Evolutionary conservation across 1,284 basidiomycete genomes (phyloP).

Genomic region (Ceratobasidium papillatum): DNA sequence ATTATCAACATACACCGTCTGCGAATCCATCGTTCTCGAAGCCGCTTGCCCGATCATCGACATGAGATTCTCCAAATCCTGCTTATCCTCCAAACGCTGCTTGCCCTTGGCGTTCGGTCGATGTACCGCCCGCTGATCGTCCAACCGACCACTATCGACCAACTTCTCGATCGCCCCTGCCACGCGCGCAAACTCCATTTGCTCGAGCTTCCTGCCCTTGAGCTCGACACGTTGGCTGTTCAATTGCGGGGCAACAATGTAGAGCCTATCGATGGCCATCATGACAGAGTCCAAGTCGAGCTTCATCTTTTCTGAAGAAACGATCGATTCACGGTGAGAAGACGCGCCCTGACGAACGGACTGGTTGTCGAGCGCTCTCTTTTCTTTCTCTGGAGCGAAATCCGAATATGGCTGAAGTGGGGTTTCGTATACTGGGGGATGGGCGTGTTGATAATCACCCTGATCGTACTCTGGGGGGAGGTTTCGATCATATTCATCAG

Average conservation of each 20-base stretch:
- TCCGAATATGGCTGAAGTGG: constrained; percentile 15
- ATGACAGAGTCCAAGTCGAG: constrained; percentile 84
- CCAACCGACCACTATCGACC: constrained; percentile 48
- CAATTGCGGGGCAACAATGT: constrained; percentile 82
- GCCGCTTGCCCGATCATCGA: constrained; percentile 77
- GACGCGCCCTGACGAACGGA: constrained; percentile 19
- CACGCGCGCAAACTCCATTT: constrained; percentile 69
- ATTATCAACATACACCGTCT: constrained; percentile 66
- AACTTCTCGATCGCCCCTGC: constrained; percentile 45
- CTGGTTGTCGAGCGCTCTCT: constrained; percentile 19
- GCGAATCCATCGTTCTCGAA: constrained; percentile 69
- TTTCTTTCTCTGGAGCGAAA: constrained; percentile 19
- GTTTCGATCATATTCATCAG: constrained; percentile 37
- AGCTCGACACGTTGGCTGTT: constrained; percentile 88
- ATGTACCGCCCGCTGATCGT: constrained; percentile 49
- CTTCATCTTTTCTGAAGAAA: constrained; percentile 68
- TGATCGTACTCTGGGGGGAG: constrained; percentile 74
- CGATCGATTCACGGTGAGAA: constrained; percentile 30
- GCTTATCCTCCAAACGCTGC: constrained; percentile 43
- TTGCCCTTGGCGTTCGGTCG: constrained; percentile 39
- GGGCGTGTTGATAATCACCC: constrained; percentile 57
- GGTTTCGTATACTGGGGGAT: constrained; percentile 67
- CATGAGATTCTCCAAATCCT: constrained; percentile 74
- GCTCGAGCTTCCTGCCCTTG: constrained; percentile 67
- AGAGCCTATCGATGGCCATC: constrained; percentile 85